Percentiles rank a stretch among this genome's conserved stretches.
phyloP scores from a whole-genome alignment of 2,329 filamentous ascomycete genomes.

The Salinomyces thailandicus region DNA sequence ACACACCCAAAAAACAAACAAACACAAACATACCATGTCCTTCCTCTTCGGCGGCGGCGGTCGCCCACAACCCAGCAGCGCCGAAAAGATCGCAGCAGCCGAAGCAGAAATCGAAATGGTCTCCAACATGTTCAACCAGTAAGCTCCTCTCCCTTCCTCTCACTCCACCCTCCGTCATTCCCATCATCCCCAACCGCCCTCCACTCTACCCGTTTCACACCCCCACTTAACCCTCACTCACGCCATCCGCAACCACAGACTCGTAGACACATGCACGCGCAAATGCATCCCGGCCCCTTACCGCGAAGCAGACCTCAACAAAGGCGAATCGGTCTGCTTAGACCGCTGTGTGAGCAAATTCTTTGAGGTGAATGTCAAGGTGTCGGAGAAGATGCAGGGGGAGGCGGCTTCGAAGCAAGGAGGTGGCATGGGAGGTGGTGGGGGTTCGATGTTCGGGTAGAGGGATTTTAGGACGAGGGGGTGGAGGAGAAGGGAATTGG shows the following conservation, averaged over 20 bases:
- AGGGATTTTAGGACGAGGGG: too few species aligned
- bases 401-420: conserved; percentile 61
- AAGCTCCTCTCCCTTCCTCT: conserved; percentile 21
- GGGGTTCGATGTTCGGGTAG: conserved; percentile 29
- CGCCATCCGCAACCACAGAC: conserved; percentile 27
- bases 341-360: conserved; percentile 97
- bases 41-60: conserved; percentile 39
- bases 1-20: too few species aligned
- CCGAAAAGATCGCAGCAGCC: conserved; percentile 92
- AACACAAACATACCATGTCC: too few species aligned
- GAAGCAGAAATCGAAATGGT: conserved; percentile 97
- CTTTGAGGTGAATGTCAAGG: conserved; percentile 97
- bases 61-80: conserved; percentile 77
- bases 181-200: not conserved
- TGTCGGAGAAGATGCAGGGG: conserved; percentile 90
- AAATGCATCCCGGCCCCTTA: conserved; percentile 92
- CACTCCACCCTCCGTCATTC: not conserved
- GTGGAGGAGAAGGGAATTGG: too few species aligned
- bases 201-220: not conserved
- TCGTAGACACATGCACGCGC: conserved; percentile 78
- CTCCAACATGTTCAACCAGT: conserved; percentile 98
- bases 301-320: conserved; percentile 94
- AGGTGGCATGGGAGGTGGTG: conserved; percentile 40
- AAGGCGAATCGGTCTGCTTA: conserved; percentile 96
- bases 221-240: conserved; percentile 3